Base-by-base conservation (phyloP, 306 rosid species). In the Cyclanthera cordifolia region DNA sequence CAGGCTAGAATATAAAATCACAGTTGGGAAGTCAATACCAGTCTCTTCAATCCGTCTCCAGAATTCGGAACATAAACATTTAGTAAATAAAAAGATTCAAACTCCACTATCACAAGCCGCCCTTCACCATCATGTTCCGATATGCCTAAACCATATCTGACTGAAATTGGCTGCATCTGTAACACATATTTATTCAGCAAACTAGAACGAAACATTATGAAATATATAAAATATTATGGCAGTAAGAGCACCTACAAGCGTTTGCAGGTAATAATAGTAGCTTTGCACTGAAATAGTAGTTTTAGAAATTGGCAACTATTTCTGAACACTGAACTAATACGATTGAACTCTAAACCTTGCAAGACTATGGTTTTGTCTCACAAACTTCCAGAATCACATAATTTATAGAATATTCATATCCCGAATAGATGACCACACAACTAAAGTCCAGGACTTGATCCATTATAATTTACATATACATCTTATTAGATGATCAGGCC, bases 11-110 rank as follows among this genome's bases (percentile, higher is more conserved):
- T 34, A 23, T 55, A 67, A 70, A 69, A 53, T 57, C 53, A 66
- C 17, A 55, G 73, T 50, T 60, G 43, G 23, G 65, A 51, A 13
- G 48, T 69, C 28, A 57, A 57, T 91, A 92, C 98, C 98, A 92
- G 86, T 85, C 98, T 87, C 82, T 24, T 87, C 82, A 92, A 82
- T 76, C 98, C 98, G 76, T 92, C 98, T 69, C 98, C 98, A 77
- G 98, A 92, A 76, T 92, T 92, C 32, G 98, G 98, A 58, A 89
- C 82, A 28, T 92, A 92, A 78, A 85, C 96, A 67, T 73, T 71
- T 71, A 89, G 63, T 57, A 89, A 76, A 77, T 87, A 92, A 85
- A 87, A 92, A 20, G 96, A 84, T 76, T 92, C 96, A 50, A 92
- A 92, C 75, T 92, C 98, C 57, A 79, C 90, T 1, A 90, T 87